A percentile compares a stretch with the other conserved stretches of the same genome.
phyloP scores from a whole-genome alignment of 768 basidiomycete species.

The Mycena albidolilacea region DNA sequence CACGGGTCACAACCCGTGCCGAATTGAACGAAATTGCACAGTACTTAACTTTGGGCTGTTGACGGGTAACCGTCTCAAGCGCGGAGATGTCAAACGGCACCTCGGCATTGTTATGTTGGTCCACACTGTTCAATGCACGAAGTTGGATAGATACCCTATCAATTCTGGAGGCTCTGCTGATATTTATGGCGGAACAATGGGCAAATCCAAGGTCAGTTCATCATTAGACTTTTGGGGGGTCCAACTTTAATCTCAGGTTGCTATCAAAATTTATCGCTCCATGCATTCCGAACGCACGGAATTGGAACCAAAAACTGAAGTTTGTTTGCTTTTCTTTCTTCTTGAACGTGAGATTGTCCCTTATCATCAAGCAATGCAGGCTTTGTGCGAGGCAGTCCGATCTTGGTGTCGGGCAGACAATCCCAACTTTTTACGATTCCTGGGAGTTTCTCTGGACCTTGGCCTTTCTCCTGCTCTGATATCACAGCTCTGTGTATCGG shows the following conservation, averaged over 20 bases:
- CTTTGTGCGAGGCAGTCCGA: slow-evolving; percentile 17
- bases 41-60: too few species aligned
- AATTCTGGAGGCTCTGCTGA: slow-evolving; percentile 29
- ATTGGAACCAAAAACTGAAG: slow-evolving; percentile 17
- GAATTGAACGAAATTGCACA: too few species aligned
- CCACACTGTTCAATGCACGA: not conserved
- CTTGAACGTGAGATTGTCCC: not conserved
- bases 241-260: slow-evolving; percentile 7
- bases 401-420: too few species aligned
- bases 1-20: too few species aligned
- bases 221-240: not conserved
- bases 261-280: slow-evolving; percentile 24
- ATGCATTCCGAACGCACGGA: slow-evolving; percentile 26
- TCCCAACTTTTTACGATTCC: too few species aligned
- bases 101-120: too few species aligned
- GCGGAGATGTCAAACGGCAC: too few species aligned
- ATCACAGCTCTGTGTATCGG: slow-evolving; percentile 28
- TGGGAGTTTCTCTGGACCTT: too few species aligned
- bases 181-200: slow-evolving; percentile 15
- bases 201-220: not conserved
- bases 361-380: not conserved
- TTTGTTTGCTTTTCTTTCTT: not conserved
- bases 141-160: slow-evolving; percentile 27
- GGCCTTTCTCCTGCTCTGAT: slow-evolving; percentile 29
- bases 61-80: too few species aligned